Conservation (phyloP, 352 stramenopile species). For the Pythium sukuiense region DNA sequence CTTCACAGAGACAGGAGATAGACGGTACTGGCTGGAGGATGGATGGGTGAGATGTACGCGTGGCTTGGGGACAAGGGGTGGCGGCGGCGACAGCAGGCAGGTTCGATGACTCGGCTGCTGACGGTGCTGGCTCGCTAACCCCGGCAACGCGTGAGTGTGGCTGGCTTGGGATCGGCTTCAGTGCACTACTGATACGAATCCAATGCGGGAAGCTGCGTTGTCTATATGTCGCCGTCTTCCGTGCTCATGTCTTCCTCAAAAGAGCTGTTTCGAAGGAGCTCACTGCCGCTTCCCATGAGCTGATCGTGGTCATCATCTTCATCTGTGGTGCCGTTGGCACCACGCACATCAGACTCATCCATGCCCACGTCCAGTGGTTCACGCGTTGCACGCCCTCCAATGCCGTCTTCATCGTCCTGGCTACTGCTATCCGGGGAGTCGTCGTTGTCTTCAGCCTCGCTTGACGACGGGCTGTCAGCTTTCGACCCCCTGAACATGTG, state of each 20-base stretch:
- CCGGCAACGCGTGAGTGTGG: background rate
- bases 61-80: background rate
- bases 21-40: slow-evolving; percentile 1
- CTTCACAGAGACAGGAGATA: background rate
- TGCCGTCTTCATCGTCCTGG: slow-evolving; percentile 25
- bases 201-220: background rate
- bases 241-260: slow-evolving; percentile 48
- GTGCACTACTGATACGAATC: slow-evolving; percentile 1
- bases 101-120: background rate
- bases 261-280: slow-evolving; percentile 58
- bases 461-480: slow-evolving; percentile 56
- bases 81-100: background rate
- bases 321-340: slow-evolving; percentile 26
- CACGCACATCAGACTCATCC: slow-evolving; percentile 35
- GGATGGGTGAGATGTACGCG: background rate
- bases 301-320: slow-evolving; percentile 65
- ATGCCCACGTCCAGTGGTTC: slow-evolving; percentile 30
- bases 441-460: slow-evolving; percentile 42
- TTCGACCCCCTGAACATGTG: slow-evolving; percentile 78
- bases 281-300: slow-evolving; percentile 74
- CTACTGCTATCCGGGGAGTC: slow-evolving; percentile 24
- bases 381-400: slow-evolving; percentile 1
- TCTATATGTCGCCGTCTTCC: slow-evolving; percentile 30
- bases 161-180: background rate
- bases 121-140: background rate